Evolutionary conservation across 2,329 filamentous ascomycete genomes (phyloP), one percentile per base, ranked within the genome.

Genomic region (Colletotrichum cuscutae): DNA sequence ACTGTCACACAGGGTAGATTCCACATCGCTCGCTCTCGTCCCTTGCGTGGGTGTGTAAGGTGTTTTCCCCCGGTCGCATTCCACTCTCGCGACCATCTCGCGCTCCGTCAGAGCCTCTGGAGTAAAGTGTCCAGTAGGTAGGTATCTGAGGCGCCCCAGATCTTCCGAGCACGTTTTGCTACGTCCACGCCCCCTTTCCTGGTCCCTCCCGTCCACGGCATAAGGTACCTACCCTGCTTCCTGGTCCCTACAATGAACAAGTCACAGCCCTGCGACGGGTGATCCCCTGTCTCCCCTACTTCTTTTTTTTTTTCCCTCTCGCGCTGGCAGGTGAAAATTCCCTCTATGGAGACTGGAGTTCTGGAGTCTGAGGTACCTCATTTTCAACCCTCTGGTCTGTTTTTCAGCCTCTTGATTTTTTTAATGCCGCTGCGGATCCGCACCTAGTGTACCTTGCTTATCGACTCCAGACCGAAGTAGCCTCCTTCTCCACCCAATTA

Each of bases 121-220:
- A 11, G 37, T 30, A 42, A 42, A 19, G 37, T 42, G 32, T 8
- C 37, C 37, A 42, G 15, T 35, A 12, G 32, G 32, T 35, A 35
- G 32, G 32, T 42, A 8, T 54, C 61, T 49, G 42, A 49, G 42
- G 42, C 19, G 19, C 61, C 67, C 71, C 66, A 61, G 67, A 65
- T 73, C 60, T 70, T 56, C n/a, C 15, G 62, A 59, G 62, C 71
- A 73, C 68, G 68, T 72, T 73, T 60, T 68, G 42, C 71, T 73
- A 73, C 5, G 12, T 53, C 28, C 68, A 73, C 71, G 19, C 71
- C 71, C 67, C 24, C n/a, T n/a, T 19, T 42, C 11, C 4, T 42
- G 15, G 37, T 19, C 6, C 30, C 7, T 49, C 42, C 19, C 42
- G 19, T 22, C 15, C 6, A 22, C 15, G 4, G 42, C 42, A n/a